A percentile compares a stretch with the other conserved stretches of the same genome.
Evolutionary conservation across 176 grass and related monocot genomes (phyloP).

Genomic region (Paspalum vaginatum): DNA sequence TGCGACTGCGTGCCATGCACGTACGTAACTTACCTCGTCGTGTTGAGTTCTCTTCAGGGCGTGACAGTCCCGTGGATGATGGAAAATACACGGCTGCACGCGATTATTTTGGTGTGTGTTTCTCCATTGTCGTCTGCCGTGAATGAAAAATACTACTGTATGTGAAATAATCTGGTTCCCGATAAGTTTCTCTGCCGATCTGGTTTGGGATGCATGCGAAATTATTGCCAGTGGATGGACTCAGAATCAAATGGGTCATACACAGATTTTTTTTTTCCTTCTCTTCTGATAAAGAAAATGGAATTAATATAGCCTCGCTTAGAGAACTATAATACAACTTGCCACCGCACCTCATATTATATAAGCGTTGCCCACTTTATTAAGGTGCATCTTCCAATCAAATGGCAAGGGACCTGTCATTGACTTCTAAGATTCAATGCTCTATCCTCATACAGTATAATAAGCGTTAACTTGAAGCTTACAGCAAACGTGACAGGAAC

Average conservation of each 20-base stretch:
- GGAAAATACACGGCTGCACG: not conserved
- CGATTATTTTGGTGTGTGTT: constrained; percentile 9
- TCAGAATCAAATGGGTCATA: not conserved
- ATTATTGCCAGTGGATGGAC: not conserved
- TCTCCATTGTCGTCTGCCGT: not conserved
- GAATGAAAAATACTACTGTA: constrained; percentile 9
- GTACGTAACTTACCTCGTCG: not conserved
- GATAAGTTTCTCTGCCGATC: not conserved
- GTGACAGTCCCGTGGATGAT: not conserved
- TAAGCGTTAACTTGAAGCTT: not conserved
- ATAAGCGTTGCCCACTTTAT: not conserved
- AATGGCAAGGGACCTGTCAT: not conserved
- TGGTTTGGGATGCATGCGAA: not conserved
- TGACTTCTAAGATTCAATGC: constrained; percentile 7
- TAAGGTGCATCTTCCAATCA: not conserved
- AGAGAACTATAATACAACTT: not conserved
- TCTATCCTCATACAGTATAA: not conserved
- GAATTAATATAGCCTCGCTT: too few species aligned
- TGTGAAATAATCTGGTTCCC: constrained; percentile 15
- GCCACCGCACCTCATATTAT: not conserved
- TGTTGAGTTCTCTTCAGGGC: not conserved
- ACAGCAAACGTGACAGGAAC: constrained; percentile 1
- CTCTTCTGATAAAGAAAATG: not conserved
- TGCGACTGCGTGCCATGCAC: not conserved
- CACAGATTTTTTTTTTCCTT: not conserved